Evolutionary conservation across 1,284 basidiomycete genomes (phyloP), one percentile per base, ranked within the genome.

Genomic region (Boletus smithii): DNA sequence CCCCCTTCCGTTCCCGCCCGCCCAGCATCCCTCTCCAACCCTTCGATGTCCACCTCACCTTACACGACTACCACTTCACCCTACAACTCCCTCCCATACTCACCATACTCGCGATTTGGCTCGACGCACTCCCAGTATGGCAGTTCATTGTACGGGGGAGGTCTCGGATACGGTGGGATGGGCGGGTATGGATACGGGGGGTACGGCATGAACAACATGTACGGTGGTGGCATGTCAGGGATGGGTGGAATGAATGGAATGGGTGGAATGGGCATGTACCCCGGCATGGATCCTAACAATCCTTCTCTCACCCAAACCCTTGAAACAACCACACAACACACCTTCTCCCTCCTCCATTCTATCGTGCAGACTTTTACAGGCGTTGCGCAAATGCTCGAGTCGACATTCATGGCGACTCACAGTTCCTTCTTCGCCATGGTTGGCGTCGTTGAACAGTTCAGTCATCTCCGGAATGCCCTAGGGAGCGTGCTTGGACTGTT

Each of bases 351-450:
- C 48, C 77, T 99, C 38, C 92, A 97, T 61, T 90, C 88, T 29
- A 90, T 99, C 63, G 95, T 99, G 35, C 91, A 94, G 55, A 97
- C 95, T 2, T 97, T 99, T 68, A 83, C 88, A 0, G 95, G 95
- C 11, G 88, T 99, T 51, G 90, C 97, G 0, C 97, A 99, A 69
- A 95, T 99, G 83, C 84, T 99, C 58, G 95, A 99, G 68, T 88
- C 83, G 34, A 99, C 97, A 4, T 99, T 97, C 70, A 93, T 98
- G 88, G 97, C 97, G 4, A 99, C 97, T 0, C 97, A 99, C 70
- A 94, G 91, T 4, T 89, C 85, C 35, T 99, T 99, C 74, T 99
- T 98, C 67, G 95, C 95, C 51, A 97, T 99, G 90, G 93, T 98
- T 46, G 93, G 94, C 52, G 95, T 99, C 23, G 81, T 95, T 32